Evolutionary conservation across 1,139 yeast species (phyloP).

Genomic region (Saccharomyces hybrid): DNA sequence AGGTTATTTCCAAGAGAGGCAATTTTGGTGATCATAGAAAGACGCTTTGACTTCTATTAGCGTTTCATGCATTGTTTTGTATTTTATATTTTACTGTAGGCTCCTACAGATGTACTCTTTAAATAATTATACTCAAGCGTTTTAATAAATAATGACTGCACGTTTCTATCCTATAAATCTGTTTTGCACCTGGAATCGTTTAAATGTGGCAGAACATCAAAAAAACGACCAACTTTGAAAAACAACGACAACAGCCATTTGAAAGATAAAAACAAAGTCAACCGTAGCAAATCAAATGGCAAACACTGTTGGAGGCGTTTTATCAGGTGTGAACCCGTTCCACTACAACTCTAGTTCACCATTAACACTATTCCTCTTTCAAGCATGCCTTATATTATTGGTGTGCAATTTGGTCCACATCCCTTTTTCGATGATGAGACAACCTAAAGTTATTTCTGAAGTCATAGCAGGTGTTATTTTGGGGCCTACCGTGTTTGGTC

Average conservation of each 20-base stretch:
- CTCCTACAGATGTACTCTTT: neutral
- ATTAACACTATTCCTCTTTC: constrained; percentile 27
- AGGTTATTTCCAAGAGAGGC: neutral
- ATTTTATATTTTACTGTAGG: neutral
- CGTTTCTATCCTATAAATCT: neutral
- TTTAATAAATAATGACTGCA: constrained; percentile 1
- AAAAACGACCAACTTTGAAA: neutral
- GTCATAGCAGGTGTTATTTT: constrained; percentile 65
- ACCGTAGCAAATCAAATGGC: neutral
- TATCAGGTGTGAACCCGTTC: constrained; percentile 64
- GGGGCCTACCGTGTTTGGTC: constrained; percentile 66
- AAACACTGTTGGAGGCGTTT: constrained; percentile 48
- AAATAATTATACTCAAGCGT: neutral
- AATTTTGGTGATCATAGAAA: neutral
- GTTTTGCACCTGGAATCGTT: neutral
- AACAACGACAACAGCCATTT: neutral
- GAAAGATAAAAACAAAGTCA: neutral
- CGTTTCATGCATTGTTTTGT: neutral
- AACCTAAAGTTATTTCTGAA: constrained; percentile 73
- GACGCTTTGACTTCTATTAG: neutral
- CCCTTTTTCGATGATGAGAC: constrained; percentile 53
- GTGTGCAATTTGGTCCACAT: constrained; percentile 44
- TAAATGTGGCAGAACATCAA: neutral
- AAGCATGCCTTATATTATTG: constrained; percentile 26
- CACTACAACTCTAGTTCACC: constrained; percentile 42